Evolutionary conservation across 1,284 basidiomycete genomes (phyloP).

Genomic region (Ganoderma lucidum): DNA sequence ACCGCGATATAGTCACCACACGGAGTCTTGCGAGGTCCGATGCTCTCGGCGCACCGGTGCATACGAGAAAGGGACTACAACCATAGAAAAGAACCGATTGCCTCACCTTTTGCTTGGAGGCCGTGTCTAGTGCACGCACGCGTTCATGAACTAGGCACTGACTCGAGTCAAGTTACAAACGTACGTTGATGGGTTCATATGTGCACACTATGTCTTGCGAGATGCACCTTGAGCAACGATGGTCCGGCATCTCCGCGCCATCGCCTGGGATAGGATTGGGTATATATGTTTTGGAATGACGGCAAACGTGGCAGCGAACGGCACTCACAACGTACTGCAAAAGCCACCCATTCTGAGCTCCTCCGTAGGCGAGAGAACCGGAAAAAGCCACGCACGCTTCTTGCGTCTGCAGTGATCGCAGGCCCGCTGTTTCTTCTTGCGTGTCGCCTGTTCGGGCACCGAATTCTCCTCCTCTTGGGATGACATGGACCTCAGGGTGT

Average conservation of each 20-base stretch:
- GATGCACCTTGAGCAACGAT: constrained; percentile 80
- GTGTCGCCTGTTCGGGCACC: constrained; percentile 5
- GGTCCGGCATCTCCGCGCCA: constrained; percentile 60
- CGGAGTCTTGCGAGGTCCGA: neutral
- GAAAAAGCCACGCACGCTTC: too few species aligned
- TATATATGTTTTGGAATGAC: neutral
- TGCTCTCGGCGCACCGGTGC: constrained; percentile 55
- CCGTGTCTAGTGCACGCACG: constrained; percentile 63
- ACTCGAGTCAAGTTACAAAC: constrained; percentile 22
- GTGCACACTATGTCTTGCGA: constrained; percentile 81
- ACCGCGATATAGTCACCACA: too few species aligned
- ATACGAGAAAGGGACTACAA: constrained; percentile 46
- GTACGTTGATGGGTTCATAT: constrained; percentile 76
- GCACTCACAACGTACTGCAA: too few species aligned
- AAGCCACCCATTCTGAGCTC: too few species aligned
- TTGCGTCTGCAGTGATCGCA: constrained; percentile 79
- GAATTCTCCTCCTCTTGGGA: constrained; percentile 5
- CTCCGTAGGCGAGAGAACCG: too few species aligned
- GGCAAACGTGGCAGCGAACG: too few species aligned
- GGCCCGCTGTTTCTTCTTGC: constrained; percentile 56
- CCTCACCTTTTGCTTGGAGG: constrained; percentile 87
- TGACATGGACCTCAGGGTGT: neutral
- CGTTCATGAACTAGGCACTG: neutral
- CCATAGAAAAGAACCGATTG: constrained; percentile 57
- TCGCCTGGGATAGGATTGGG: constrained; percentile 34